Conservation (phyloP, 441 rosid species). For the Pelargonium exstipulatum region DNA sequence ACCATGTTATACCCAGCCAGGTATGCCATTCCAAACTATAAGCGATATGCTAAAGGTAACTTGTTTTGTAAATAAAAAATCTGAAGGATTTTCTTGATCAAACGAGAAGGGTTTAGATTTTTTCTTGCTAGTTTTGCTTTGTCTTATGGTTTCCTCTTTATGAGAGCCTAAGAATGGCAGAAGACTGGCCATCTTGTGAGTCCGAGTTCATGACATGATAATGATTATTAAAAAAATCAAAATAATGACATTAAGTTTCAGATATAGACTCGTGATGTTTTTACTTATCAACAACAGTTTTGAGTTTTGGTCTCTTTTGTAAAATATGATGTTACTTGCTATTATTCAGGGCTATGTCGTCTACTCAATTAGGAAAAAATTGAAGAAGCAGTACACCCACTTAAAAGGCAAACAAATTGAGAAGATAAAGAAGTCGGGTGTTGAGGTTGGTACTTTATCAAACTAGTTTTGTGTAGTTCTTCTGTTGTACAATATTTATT, state of each 20-base stretch:
- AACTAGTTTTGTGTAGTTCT: conserved; percentile 4
- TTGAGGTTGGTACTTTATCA: conserved; percentile 44
- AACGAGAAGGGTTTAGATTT: background rate
- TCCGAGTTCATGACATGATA: background rate
- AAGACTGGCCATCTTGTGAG: background rate
- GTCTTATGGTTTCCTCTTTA: background rate
- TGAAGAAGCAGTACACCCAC: conserved; percentile 81
- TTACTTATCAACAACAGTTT: background rate
- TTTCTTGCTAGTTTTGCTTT: background rate
- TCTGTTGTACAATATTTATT: conserved; percentile 10
- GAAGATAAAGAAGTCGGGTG: conserved; percentile 81
- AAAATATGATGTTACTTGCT: conserved; percentile 9
- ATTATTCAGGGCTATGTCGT: conserved; percentile 73
- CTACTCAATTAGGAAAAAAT: conserved; percentile 73
- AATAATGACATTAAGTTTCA: background rate
- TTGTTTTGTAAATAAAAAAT: background rate
- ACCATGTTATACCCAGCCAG: conserved; percentile 91
- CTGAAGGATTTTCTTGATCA: background rate
- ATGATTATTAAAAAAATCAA: no score
- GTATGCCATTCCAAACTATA: conserved; percentile 27
- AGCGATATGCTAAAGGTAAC: background rate
- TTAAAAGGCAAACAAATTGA: conserved; percentile 89
- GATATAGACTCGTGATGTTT: background rate
- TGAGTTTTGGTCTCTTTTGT: conserved; percentile 7
- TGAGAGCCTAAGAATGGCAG: background rate